These are phyloP conservation scores for Solanum clarkiae DNA, from an alignment of 257 asterid genomes.

Conservation along the genomic window DNA sequence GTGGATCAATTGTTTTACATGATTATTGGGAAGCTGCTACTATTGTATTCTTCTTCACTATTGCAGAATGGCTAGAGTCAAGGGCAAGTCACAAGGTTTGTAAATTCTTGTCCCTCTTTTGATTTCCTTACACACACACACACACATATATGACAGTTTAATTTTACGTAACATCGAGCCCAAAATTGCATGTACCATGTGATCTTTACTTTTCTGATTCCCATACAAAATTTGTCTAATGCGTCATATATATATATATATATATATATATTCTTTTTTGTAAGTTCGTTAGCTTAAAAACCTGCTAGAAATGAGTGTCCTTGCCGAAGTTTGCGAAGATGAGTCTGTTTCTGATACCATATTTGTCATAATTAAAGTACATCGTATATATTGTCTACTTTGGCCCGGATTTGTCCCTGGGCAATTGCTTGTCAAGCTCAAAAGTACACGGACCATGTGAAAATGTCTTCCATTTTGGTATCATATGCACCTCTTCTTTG, in stretches of 20 bases:
- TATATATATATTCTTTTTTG: too few species aligned
- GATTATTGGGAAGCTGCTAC: slow-evolving; percentile 95
- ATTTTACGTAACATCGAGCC: too few species aligned
- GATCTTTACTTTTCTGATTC: not conserved
- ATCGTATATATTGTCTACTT: not conserved
- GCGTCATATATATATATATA: not conserved
- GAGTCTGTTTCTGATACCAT: not conserved
- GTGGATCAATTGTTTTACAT: slow-evolving; percentile 54
- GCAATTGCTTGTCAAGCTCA: not conserved
- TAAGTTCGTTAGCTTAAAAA: not conserved
- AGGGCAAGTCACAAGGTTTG: slow-evolving; percentile 85
- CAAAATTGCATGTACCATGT: too few species aligned
- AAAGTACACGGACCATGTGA: not conserved
- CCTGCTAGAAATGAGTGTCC: not conserved
- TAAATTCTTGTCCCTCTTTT: not conserved
- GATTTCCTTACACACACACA: not conserved
- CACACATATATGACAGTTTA: too few species aligned
- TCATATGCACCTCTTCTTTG: not conserved
- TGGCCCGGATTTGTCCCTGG: not conserved
- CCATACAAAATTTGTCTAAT: not conserved
- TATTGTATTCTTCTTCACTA: slow-evolving; percentile 67
- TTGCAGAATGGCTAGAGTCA: slow-evolving; percentile 78
- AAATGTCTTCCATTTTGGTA: not conserved
- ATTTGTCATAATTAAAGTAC: not conserved
- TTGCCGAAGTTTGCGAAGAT: not conserved